These are phyloP conservation scores for Jackrogersella multiformis DNA, from an alignment of 495 filamentous ascomycete species.

Conservation along the genomic window DNA sequence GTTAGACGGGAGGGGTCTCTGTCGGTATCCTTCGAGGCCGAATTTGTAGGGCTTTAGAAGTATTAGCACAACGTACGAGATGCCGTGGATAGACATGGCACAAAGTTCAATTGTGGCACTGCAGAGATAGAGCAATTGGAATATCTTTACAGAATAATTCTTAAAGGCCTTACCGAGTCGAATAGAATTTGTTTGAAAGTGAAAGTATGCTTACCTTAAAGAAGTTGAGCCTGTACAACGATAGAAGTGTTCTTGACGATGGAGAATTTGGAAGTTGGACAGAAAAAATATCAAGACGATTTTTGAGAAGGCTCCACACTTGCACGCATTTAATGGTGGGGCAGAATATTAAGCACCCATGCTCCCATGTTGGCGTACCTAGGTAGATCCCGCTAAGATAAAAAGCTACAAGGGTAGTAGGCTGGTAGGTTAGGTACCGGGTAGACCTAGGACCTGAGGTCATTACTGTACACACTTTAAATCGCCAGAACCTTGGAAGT, in stretches of 20 bases:
- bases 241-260: background rate
- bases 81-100: background rate
- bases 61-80: conserved; percentile 9
- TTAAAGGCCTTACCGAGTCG: background rate
- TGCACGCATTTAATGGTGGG: conserved; percentile 9
- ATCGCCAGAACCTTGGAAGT: background rate
- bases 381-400: conserved; percentile 41
- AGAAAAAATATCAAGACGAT: conserved; percentile 4
- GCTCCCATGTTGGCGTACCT: no score
- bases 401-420: conserved; percentile 22
- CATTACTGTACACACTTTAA: no score
- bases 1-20: background rate
- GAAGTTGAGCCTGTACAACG: background rate
- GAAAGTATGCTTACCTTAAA: conserved; percentile 2
- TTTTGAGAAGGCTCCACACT: conserved; percentile 13
- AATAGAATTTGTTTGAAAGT: background rate
- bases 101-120: background rate
- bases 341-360: conserved; percentile 25
- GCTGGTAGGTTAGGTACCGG: background rate
- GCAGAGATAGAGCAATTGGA: background rate
- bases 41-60: conserved; percentile 7
- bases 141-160: background rate
- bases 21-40: background rate
- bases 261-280: background rate
- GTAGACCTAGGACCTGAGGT: background rate